Evolutionary conservation across 176 grass and related monocot genomes (phyloP).

Genomic region (Triticum timopheevii): DNA sequence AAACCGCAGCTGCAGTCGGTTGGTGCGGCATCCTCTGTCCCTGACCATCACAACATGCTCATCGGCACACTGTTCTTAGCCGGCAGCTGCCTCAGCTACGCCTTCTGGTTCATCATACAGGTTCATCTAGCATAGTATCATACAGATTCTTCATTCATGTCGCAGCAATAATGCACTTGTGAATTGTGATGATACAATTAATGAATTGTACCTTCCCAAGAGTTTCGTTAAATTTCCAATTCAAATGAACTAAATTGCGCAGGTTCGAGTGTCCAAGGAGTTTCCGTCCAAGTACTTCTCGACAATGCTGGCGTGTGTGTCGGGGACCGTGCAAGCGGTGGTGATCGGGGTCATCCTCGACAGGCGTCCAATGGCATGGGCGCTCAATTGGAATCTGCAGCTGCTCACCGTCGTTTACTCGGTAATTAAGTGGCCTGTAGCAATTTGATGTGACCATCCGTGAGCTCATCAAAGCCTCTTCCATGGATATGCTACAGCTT

Average conservation of each 20-base stretch:
- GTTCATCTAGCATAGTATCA: background rate
- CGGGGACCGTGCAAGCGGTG: slow-evolving; percentile 21
- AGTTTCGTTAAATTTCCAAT: background rate
- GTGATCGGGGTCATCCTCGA: slow-evolving; percentile 8
- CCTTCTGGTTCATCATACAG: slow-evolving; percentile 49
- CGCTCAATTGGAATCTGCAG: slow-evolving; percentile 38
- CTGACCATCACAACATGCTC: slow-evolving; percentile 20
- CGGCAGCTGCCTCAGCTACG: slow-evolving; percentile 37
- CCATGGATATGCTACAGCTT: background rate
- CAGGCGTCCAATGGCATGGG: slow-evolving; percentile 5
- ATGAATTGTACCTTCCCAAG: background rate
- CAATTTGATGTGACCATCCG: too few relatives aligned
- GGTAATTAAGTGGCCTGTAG: background rate
- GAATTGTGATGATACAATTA: background rate
- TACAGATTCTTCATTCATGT: background rate
- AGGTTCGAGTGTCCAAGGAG: slow-evolving; percentile 21
- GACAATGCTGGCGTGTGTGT: slow-evolving; percentile 33
- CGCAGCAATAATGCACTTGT: background rate
- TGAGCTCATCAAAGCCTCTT: background rate
- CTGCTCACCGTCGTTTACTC: slow-evolving; percentile 42
- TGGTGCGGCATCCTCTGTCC: background rate
- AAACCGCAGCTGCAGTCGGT: background rate
- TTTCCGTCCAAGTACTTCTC: slow-evolving; percentile 50
- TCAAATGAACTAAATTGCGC: background rate
- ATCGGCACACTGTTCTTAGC: slow-evolving; percentile 33